Percentiles rank a stretch among this genome's conserved stretches.
phyloP scores from a whole-genome alignment of 768 basidiomycete species.

The Xanthoconium stramineum region DNA sequence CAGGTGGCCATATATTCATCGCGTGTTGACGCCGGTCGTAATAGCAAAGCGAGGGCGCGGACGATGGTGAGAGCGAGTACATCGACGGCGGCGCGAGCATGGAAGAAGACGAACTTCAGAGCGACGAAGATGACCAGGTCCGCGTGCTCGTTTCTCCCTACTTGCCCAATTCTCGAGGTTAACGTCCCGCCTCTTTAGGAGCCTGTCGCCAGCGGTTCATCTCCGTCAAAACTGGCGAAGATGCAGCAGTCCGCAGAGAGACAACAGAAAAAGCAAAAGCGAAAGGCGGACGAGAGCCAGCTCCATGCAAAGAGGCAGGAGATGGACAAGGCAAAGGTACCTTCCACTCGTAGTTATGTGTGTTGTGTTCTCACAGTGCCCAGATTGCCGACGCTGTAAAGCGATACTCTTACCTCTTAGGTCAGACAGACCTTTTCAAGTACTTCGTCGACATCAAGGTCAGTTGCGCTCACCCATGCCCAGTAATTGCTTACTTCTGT shows the following conservation, averaged over 20 bases:
- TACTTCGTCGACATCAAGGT: conserved; percentile 98
- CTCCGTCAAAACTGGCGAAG: conserved; percentile 33
- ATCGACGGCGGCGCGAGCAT: conserved; percentile 50
- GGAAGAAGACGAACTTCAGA: conserved; percentile 63
- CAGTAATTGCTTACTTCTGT: not conserved
- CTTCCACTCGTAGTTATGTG: conserved; percentile 1
- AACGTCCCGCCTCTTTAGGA: conserved; percentile 8
- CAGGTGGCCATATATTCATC: conserved; percentile 6
- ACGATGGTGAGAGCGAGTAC: conserved; percentile 70
- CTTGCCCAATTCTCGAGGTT: conserved; percentile 3
- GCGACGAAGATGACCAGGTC: conserved; percentile 45
- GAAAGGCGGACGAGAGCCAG: conserved; percentile 69
- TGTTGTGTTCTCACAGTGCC: conserved; percentile 9
- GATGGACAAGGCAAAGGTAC: conserved; percentile 86
- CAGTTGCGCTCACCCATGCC: conserved; percentile 5
- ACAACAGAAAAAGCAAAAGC: conserved; percentile 46
- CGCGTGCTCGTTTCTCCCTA: not conserved
- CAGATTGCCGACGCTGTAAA: conserved; percentile 93
- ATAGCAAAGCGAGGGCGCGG: conserved; percentile 63
- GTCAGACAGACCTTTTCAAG: conserved; percentile 96
- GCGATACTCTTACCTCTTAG: conserved; percentile 94
- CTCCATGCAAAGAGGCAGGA: conserved; percentile 69
- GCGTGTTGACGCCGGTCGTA: conserved; percentile 24
- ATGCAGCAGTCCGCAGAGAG: conserved; percentile 38
- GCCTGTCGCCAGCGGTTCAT: conserved; percentile 22